Conservation (phyloP, 2,329 filamentous ascomycete species). For the Paracamarosporium sp. region DNA sequence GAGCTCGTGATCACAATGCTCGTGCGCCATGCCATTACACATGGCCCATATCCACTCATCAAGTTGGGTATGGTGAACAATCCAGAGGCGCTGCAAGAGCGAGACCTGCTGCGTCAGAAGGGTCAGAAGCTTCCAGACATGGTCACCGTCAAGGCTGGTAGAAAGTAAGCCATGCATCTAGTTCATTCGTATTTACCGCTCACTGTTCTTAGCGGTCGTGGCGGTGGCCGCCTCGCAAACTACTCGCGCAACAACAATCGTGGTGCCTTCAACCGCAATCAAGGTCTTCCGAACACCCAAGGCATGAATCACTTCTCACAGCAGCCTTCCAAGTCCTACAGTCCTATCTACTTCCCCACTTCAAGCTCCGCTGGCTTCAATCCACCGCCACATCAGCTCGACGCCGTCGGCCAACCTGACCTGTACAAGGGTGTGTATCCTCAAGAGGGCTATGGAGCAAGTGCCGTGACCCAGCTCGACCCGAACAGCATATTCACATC, state of each 20-base stretch:
- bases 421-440: background rate
- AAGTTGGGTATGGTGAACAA: background rate
- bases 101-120: slow-evolving; percentile 2
- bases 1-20: slow-evolving; percentile 9
- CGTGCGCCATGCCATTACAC: slow-evolving; percentile 8
- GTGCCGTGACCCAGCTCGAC: background rate
- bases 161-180: background rate
- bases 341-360: background rate
- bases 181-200: background rate
- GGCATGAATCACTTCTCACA: too few species aligned
- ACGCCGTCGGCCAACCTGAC: background rate
- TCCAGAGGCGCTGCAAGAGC: background rate
- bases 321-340: background rate
- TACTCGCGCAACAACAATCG: background rate
- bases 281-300: background rate
- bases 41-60: slow-evolving; percentile 6
- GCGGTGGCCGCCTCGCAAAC: too few species aligned
- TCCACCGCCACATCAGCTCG: background rate
- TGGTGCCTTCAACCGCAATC: background rate
- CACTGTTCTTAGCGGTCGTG: background rate
- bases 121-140: slow-evolving; percentile 1
- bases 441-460: background rate
- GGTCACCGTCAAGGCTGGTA: background rate
- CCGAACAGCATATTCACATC: too few species aligned
- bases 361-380: background rate